Evolutionary conservation across 257 asterid genomes (phyloP), one percentile per base, ranked within the genome.

Genomic region (Solanum sparsipilum): DNA sequence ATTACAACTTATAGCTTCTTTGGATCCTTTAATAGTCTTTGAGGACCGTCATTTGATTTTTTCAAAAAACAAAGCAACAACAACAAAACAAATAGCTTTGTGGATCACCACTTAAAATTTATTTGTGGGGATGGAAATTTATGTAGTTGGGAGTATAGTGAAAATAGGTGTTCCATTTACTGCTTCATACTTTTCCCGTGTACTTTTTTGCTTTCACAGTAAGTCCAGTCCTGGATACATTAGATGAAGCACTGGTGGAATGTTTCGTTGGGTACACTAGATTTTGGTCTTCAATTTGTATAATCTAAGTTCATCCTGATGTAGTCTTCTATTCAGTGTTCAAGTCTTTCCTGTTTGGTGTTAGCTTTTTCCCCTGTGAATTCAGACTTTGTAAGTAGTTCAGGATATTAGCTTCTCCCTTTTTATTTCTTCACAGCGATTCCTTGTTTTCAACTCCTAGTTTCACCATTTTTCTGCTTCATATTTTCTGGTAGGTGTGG

Each of bases 401-500:
- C 44, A 44, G 65, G 85, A 46, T 46, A 16, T 48, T 46, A 81
- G 39, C 67, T 81, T 81, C 85, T 81, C 70, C 25, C 29, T 29
- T 4, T 44, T 48, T 46, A 81, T 46, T 29, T 81, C 12, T 29
- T 48, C 41, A 48, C 41, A 16, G 41, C 12, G 41, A 81, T 46
- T 81, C 29, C 27, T 81, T 48, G 29, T 81, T 48, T 81, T 48
- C 68, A 20, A 10, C 27, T 81, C 29, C 68, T 48, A 4, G 85
- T 81, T 81, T 81, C 85, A 81, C 70, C 70, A 81, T 5, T 48
- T 81, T 81, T 81, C 70, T 81, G 41, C 70, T 81, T 81, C 11
- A 76, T 72, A 70, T 84, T 29, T 84, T 90, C 82, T 76, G 68
- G 83, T 89, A 97, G 99, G 98, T 89, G 98, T 97, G 85, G 99